Evolutionary conservation across 805 yeast genomes (phyloP), one percentile per base, ranked within the genome.

Genomic region (Diddensiella santjacobensis): DNA sequence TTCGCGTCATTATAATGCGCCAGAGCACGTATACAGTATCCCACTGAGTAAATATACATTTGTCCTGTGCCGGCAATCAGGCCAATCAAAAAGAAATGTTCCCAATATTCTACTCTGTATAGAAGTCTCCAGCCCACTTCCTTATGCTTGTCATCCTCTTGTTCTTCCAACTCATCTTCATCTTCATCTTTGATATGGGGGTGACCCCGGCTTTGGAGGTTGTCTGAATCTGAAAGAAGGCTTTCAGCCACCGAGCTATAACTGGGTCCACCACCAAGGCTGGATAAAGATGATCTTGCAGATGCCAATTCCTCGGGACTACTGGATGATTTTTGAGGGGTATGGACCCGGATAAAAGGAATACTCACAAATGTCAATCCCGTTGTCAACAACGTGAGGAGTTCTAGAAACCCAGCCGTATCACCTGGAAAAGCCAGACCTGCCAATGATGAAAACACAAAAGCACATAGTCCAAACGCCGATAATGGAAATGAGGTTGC

Each of bases 401-500:
- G 29, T 29, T 26, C 19, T 44, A 58, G 36, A 37, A 58, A 58
- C 5, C 57, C 58, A 3, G 45, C 52, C 10, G 62, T 58, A 35
- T 57, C 49, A 3, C 60, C 60, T 3, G 55, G 3, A 66, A 31
- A 40, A 72, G 68, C 1, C 75, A 70, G 1, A 56, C 66, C 22
- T 72, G 59, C 15, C 75, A 66, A 73, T 46, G 80, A 57, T 1
- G 89, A 82, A 62, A 77, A 83, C 43, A 82, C 72, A 56, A 83
- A 73, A 1, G 91, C 93, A 61, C 85, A 79, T 13, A 83, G 71
- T 0, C 95, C 95, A 62, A 81, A 84, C 40, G 84, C 75, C 1
- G 90, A 81, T 62, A 84, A 72, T 2, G 91, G 89, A 39, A 84
- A 70, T 0, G 88, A 78, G 0, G 93, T 82, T 3, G 93, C 90